phyloP scores from a whole-genome alignment of 352 stramenopile genomes.

The Salisapilia sapeloensis region DNA sequence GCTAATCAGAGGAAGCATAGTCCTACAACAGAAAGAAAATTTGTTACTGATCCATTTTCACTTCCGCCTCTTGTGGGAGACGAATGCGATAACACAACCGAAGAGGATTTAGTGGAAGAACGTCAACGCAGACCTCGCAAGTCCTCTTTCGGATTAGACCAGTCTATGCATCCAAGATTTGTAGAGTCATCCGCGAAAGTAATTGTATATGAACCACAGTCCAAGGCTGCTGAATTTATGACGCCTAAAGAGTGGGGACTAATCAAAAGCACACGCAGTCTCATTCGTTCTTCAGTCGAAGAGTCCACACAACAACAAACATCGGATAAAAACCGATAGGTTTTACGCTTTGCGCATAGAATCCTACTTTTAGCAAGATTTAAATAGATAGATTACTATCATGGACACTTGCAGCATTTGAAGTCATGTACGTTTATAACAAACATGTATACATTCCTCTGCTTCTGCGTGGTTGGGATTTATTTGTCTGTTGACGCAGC shows the following conservation, averaged over 20 bases:
- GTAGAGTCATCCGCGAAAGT: slow-evolving; percentile 28
- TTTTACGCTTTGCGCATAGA: too few relatives aligned
- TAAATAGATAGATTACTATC: too few relatives aligned
- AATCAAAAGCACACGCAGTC: slow-evolving; percentile 35
- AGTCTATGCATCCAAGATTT: slow-evolving; percentile 2
- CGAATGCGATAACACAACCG: slow-evolving; percentile 13
- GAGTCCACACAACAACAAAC: slow-evolving; percentile 7
- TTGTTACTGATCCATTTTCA: slow-evolving; percentile 33
- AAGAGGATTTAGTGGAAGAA: slow-evolving; percentile 3
- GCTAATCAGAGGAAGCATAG: slow-evolving; percentile 4
- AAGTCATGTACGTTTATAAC: too few relatives aligned
- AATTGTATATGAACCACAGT: slow-evolving; percentile 39
- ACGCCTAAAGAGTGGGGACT: slow-evolving; percentile 48
- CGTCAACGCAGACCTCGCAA: slow-evolving; percentile 4
- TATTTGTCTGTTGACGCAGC: too few relatives aligned
- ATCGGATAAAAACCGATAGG: too few relatives aligned
- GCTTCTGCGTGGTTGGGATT: too few relatives aligned
- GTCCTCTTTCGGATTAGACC: slow-evolving; percentile 3
- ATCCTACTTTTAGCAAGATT: too few relatives aligned
- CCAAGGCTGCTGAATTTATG: slow-evolving; percentile 25
- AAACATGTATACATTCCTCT: too few relatives aligned
- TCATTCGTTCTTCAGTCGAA: slow-evolving; percentile 15
- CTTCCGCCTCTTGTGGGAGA: slow-evolving; percentile 49
- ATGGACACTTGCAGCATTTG: too few relatives aligned
- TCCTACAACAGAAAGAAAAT: slow-evolving; percentile 3